Conservation (phyloP, 164 flowering plant genomes). For the Piper longum region DNA sequence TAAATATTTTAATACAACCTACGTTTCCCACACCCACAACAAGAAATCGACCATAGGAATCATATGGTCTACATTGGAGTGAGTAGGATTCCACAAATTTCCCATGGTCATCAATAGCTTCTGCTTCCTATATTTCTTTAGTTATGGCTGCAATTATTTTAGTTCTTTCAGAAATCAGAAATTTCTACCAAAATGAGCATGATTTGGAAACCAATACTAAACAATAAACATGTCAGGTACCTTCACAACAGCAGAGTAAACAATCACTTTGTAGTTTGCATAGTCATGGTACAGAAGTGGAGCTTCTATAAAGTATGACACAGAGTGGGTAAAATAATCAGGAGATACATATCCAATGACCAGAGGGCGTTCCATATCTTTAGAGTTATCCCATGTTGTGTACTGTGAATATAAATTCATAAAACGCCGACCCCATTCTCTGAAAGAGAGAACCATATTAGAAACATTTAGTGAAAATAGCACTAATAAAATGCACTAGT, state of each 20-base stretch:
- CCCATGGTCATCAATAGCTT: background rate
- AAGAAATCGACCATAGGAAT: too few relatives aligned
- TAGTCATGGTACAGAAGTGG: slow-evolving; percentile 80
- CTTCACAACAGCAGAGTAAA: slow-evolving; percentile 98
- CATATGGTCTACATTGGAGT: too few relatives aligned
- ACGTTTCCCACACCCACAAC: too few relatives aligned
- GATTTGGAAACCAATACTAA: background rate
- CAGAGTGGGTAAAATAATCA: slow-evolving; percentile 98
- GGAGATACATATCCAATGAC: slow-evolving; percentile 96
- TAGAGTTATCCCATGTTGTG: slow-evolving; percentile 82
- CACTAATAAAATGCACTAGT: too few relatives aligned
- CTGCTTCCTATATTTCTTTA: background rate
- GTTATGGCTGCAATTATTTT: background rate
- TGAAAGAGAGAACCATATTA: slow-evolving; percentile 20
- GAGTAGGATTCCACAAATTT: too few relatives aligned
- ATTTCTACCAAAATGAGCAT: background rate
- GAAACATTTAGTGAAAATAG: background rate
- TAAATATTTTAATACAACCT: too few relatives aligned
- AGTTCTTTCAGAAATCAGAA: background rate
- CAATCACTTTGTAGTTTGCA: slow-evolving; percentile 75
- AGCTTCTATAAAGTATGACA: slow-evolving; percentile 95
- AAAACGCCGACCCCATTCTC: slow-evolving; percentile 98
- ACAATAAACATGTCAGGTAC: slow-evolving; percentile 18
- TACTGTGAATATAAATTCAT: slow-evolving; percentile 65
- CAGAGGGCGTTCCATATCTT: slow-evolving; percentile 82